These are phyloP conservation scores for Leptographium wingfieldii DNA, from an alignment of 2,329 filamentous ascomycete species.

Conservation along the genomic window DNA sequence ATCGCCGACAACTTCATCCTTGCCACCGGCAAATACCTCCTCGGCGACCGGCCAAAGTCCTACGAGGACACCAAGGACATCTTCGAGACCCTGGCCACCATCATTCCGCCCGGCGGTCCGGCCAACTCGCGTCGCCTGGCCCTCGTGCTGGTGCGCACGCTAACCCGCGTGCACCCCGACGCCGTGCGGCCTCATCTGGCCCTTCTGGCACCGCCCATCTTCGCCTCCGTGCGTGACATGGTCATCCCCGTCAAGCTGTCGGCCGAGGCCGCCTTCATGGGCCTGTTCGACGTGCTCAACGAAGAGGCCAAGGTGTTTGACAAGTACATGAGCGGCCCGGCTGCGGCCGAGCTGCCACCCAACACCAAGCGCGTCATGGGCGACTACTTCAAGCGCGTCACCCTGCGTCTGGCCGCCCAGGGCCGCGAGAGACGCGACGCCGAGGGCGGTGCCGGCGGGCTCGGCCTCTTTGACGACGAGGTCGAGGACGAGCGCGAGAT, in stretches of 20 bases:
- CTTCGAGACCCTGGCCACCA: constrained; percentile 62
- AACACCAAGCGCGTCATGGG: constrained; percentile 66
- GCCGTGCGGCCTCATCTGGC: constrained; percentile 70
- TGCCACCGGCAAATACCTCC: constrained; percentile 80
- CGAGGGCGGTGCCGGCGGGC: constrained; percentile 73
- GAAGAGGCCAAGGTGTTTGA: constrained; percentile 80
- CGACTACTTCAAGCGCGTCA: constrained; percentile 95
- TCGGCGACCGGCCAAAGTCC: constrained; percentile 53
- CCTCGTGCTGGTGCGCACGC: constrained; percentile 77
- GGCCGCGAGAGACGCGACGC: constrained; percentile 82
- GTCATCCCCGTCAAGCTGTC: constrained; percentile 93
- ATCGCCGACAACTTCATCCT: constrained; percentile 81
- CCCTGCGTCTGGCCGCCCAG: constrained; percentile 70
- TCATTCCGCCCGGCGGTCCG: constrained; percentile 66
- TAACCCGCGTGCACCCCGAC: constrained; percentile 67
- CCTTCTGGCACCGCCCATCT: constrained; percentile 70
- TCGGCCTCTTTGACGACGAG: constrained; percentile 84
- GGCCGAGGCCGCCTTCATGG: constrained; percentile 86
- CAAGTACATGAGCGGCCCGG: constrained; percentile 66
- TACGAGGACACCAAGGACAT: constrained; percentile 70
- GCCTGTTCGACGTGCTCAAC: constrained; percentile 80
- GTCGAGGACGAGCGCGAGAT: constrained; percentile 89
- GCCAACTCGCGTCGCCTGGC: constrained; percentile 75
- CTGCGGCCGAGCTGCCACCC: constrained; percentile 49
- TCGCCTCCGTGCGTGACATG: constrained; percentile 77